Percentiles rank a stretch among this genome's conserved stretches.
Evolutionary conservation across 2,329 filamentous ascomycete genomes (phyloP).

Genomic region (Tolypocladium ovalisporum): DNA sequence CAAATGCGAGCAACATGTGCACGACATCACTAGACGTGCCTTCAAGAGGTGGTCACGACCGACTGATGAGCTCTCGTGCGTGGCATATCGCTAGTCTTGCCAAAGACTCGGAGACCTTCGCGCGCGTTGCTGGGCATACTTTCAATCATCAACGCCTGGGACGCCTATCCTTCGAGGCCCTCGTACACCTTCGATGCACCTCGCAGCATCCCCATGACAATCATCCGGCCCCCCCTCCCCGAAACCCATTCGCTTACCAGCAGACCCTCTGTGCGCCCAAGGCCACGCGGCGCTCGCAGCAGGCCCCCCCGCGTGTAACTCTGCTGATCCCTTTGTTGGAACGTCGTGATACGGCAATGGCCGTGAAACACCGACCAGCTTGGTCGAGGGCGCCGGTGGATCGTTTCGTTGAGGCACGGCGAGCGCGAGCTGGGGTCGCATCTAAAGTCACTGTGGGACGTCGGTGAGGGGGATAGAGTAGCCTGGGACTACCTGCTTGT

Average conservation of each 20-base stretch:
- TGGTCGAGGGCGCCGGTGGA: not conserved
- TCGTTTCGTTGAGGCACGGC: not conserved
- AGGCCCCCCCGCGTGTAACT: not conserved
- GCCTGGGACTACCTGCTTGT: not conserved
- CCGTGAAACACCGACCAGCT: not conserved
- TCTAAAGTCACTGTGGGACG: not conserved
- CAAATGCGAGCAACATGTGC: not conserved
- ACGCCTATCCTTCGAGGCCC: not conserved
- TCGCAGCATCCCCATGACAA: not conserved
- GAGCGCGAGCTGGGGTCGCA: not conserved
- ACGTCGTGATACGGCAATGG: not conserved
- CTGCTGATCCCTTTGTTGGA: not conserved
- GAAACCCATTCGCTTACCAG: not conserved
- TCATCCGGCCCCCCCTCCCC: no score
- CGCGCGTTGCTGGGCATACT: no score
- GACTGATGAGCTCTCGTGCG: not conserved
- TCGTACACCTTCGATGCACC: not conserved
- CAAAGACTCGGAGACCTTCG: no score
- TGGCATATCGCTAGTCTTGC: not conserved
- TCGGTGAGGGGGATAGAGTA: not conserved
- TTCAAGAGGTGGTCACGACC: not conserved
- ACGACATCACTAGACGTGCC: not conserved
- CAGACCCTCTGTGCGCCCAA: not conserved
- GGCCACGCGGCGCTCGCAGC: not conserved
- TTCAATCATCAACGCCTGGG: no score